Conservation (phyloP, 768 basidiomycete genomes). For the Phaffia australis region DNA sequence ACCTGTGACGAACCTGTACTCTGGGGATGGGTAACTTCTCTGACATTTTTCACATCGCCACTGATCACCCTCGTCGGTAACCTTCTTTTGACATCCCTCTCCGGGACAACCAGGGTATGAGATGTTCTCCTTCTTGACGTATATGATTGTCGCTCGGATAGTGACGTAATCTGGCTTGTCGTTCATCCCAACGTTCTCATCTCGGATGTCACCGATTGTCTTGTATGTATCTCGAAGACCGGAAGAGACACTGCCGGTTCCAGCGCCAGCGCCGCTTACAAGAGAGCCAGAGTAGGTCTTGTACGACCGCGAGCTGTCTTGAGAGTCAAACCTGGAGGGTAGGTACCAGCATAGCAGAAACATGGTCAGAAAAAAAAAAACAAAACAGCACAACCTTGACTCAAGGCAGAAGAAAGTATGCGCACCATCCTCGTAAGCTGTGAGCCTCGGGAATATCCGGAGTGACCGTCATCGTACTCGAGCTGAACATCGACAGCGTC, state of each 20-base stretch:
- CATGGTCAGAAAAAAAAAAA: background rate
- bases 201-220: slow-evolving; percentile 65
- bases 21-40: slow-evolving; percentile 55
- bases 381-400: background rate
- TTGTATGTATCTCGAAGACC: slow-evolving; percentile 44
- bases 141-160: slow-evolving; percentile 69
- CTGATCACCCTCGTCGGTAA: slow-evolving; percentile 50
- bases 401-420: background rate
- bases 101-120: slow-evolving; percentile 81
- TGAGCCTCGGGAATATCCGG: slow-evolving; percentile 90
- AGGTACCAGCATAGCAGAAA: background rate
- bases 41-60: slow-evolving; percentile 95
- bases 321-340: slow-evolving; percentile 52
- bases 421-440: slow-evolving; percentile 69
- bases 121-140: slow-evolving; percentile 63
- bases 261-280: slow-evolving; percentile 29
- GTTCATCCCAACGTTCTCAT: slow-evolving; percentile 58
- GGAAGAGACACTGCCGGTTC: slow-evolving; percentile 37
- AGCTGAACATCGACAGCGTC: slow-evolving; percentile 69
- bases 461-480: slow-evolving; percentile 68
- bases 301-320: slow-evolving; percentile 56
- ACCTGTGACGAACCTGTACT: slow-evolving; percentile 56
- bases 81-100: slow-evolving; percentile 79
- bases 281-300: slow-evolving; percentile 52
- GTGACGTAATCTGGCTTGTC: slow-evolving; percentile 75